These are phyloP conservation scores for Globisporangium recalcitrans DNA, from an alignment of 352 stramenopile species.

Conservation along the genomic window DNA sequence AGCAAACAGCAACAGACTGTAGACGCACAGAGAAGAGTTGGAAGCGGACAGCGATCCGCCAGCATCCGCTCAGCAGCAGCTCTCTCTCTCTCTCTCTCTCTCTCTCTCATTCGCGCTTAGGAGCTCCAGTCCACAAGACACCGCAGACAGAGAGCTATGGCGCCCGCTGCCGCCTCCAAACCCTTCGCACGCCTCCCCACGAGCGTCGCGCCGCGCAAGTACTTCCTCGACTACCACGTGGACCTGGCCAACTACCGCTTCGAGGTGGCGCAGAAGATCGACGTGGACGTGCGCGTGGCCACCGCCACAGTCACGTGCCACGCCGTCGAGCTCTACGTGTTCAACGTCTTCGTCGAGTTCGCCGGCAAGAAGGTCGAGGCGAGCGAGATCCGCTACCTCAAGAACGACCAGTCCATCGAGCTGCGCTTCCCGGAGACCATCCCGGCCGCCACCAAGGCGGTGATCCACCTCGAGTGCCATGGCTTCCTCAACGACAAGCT, in stretches of 20 bases:
- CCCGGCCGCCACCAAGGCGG: constrained; percentile 22
- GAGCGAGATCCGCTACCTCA: constrained; percentile 52
- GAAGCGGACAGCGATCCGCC: neutral
- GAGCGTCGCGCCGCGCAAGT: constrained; percentile 54
- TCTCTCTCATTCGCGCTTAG: neutral
- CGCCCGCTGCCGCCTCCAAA: constrained; percentile 15
- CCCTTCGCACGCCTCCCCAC: constrained; percentile 67
- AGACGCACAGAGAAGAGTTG: neutral
- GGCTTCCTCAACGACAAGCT: constrained; percentile 91
- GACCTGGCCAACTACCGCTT: constrained; percentile 73
- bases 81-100: too few species aligned
- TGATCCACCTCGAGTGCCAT: constrained; percentile 50
- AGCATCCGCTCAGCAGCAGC: neutral
- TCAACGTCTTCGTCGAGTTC: constrained; percentile 56
- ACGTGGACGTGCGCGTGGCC: constrained; percentile 48
- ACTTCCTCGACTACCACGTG: constrained; percentile 76
- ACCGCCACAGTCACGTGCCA: constrained; percentile 89
- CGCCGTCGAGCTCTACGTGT: constrained; percentile 90
- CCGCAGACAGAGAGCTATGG: neutral
- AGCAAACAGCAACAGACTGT: too few species aligned
- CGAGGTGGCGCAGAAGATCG: constrained; percentile 57
- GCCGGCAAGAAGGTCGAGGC: constrained; percentile 33
- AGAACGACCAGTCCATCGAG: constrained; percentile 49
- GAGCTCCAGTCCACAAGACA: neutral
- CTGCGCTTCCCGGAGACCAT: constrained; percentile 46